Conservation (phyloP, 768 basidiomycete species). For the Termitomyces sp. region DNA sequence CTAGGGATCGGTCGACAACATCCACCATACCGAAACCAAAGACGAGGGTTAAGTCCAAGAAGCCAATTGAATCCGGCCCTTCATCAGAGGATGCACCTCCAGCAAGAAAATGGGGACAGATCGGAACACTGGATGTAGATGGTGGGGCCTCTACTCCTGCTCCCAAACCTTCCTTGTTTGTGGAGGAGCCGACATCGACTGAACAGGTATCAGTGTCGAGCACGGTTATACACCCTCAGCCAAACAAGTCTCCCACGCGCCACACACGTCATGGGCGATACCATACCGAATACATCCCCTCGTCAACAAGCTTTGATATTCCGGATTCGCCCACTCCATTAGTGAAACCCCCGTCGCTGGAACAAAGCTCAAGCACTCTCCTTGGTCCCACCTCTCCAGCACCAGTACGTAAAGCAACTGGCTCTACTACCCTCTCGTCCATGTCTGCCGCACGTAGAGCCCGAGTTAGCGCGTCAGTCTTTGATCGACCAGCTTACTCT, state of each 20-base stretch:
- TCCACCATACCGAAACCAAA: conserved; percentile 22
- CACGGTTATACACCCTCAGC: conserved; percentile 1
- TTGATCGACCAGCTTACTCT: conserved; percentile 46
- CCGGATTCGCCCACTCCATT: conserved; percentile 15
- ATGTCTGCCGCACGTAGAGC: conserved; percentile 46
- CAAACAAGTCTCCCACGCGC: conserved; percentile 12
- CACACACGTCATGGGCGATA: conserved; percentile 47
- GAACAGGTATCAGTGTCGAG: conserved; percentile 4
- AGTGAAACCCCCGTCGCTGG: conserved; percentile 3
- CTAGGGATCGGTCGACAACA: conserved; percentile 31
- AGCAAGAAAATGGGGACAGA: conserved; percentile 19
- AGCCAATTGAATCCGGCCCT: conserved; percentile 14
- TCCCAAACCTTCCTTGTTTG: conserved; percentile 1
- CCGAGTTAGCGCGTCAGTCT: conserved; percentile 60
- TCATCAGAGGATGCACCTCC: conserved; percentile 2
- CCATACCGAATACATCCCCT: conserved; percentile 45
- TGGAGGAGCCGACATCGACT: conserved; percentile 11
- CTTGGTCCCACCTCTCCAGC: conserved; percentile 10
- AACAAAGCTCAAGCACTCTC: conserved; percentile 7
- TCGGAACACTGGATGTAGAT: conserved; percentile 18
- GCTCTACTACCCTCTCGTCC: conserved; percentile 34
- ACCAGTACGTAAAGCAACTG: conserved; percentile 15
- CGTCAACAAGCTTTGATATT: conserved; percentile 18
- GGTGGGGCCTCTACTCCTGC: neutral
- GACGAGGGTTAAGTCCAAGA: conserved; percentile 22